Percentiles rank a stretch among this genome's conserved stretches.
Evolutionary conservation across 805 yeast genomes (phyloP).

Genomic region (Teunomyces lycoperdinae): DNA sequence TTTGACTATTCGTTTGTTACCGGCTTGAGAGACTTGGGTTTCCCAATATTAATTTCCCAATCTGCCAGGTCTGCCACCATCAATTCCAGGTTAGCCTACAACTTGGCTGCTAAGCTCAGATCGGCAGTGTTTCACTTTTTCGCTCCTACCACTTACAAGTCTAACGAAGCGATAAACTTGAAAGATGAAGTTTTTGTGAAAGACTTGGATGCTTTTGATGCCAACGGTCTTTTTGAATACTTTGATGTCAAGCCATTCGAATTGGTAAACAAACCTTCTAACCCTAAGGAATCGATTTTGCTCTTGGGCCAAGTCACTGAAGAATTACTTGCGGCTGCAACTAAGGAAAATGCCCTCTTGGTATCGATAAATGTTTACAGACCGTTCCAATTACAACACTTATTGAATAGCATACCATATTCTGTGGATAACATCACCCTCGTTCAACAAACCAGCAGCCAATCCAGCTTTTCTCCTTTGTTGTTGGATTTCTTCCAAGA

Average conservation of each 20-base stretch:
- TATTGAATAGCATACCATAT: conserved; percentile 52
- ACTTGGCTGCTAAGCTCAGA: conserved; percentile 46
- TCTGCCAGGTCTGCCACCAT: conserved; percentile 50
- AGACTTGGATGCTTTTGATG: conserved; percentile 13
- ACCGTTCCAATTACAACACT: conserved; percentile 61
- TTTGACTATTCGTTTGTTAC: conserved; percentile 69
- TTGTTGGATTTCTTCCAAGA: conserved; percentile 73
- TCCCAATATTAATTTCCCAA: conserved; percentile 67
- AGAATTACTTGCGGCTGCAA: conserved; percentile 40
- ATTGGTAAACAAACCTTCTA: conserved; percentile 23
- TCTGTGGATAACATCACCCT: conserved; percentile 56
- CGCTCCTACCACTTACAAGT: conserved; percentile 19
- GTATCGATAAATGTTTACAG: conserved; percentile 63
- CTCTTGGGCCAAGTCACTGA: conserved; percentile 59
- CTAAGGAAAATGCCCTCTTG: conserved; percentile 42
- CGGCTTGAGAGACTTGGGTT: conserved; percentile 69
- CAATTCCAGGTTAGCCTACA: conserved; percentile 56
- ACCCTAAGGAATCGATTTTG: conserved; percentile 52
- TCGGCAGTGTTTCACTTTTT: conserved; percentile 75
- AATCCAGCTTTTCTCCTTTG: conserved; percentile 57
- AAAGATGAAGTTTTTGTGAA: conserved; percentile 13
- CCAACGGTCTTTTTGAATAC: conserved; percentile 21
- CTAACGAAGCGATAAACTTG: conserved; percentile 14
- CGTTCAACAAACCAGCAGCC: conserved; percentile 52
- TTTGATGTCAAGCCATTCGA: conserved; percentile 30